Conservation (phyloP, 257 asterid species). For the Solanum gracilifrons region DNA sequence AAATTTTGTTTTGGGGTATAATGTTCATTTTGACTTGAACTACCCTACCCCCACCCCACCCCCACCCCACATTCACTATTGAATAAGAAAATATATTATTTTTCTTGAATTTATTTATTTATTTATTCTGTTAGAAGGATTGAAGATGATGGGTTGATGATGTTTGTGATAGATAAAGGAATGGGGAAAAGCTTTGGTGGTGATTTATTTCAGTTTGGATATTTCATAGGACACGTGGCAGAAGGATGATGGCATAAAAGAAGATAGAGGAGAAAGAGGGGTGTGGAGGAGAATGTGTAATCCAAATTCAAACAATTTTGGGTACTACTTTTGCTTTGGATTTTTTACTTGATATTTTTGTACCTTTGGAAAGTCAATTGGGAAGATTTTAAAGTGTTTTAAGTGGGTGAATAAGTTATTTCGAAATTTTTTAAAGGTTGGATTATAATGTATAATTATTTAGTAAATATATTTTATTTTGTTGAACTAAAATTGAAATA, state of each 20-base stretch:
- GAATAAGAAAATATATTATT: not conserved
- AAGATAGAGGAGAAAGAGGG: conserved; percentile 13
- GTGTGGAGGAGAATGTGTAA: conserved; percentile 6
- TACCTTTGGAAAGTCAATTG: not conserved
- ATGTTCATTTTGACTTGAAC: not conserved
- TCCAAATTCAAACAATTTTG: not conserved
- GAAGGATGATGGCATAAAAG: conserved; percentile 8
- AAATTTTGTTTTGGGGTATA: not conserved
- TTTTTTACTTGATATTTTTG: not conserved
- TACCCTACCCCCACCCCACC: not conserved
- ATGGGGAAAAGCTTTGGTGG: conserved; percentile 41
- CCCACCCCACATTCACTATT: not conserved
- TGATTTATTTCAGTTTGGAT: conserved; percentile 26
- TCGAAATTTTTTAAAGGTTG: not conserved
- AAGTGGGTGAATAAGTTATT: not conserved
- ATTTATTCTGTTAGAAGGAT: not conserved
- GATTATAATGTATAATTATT: not conserved
- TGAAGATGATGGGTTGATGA: conserved; percentile 24
- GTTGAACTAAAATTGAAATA: not conserved
- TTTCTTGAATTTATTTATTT: not conserved
- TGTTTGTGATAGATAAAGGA: conserved; percentile 30
- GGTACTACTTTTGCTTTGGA: not conserved
- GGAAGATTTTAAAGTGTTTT: not conserved
- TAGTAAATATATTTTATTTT: not conserved
- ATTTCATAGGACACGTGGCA: conserved; percentile 28